These are phyloP conservation scores for Hemileccinum rubropunctum DNA, from an alignment of 768 basidiomycete genomes.

Conservation along the genomic window DNA sequence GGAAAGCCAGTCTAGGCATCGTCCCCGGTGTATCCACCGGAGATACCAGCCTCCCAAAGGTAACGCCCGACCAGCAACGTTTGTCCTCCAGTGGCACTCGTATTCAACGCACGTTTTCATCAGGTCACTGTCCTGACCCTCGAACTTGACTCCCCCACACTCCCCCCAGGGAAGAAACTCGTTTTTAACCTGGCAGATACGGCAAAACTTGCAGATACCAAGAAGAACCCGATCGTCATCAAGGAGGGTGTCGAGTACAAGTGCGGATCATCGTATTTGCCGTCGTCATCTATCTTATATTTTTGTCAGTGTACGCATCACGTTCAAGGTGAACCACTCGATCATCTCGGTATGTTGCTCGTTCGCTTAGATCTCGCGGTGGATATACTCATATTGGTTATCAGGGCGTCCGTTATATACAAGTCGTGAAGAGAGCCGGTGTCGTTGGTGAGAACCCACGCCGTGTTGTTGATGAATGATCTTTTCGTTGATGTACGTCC, in stretches of 20 bases:
- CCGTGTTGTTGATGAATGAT: not conserved
- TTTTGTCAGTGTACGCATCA: constrained; percentile 64
- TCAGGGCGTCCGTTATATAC: constrained; percentile 82
- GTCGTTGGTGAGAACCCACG: constrained; percentile 54
- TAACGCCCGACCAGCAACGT: constrained; percentile 23
- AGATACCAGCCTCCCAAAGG: constrained; percentile 62
- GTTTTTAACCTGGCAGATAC: constrained; percentile 60
- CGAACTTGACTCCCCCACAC: constrained; percentile 74
- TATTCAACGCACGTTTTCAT: constrained; percentile 15
- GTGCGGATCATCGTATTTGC: constrained; percentile 35
- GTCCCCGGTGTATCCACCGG: constrained; percentile 44
- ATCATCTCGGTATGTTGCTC: constrained; percentile 68
- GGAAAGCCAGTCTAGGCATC: constrained; percentile 94
- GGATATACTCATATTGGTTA: constrained; percentile 20
- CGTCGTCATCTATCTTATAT: constrained; percentile 3
- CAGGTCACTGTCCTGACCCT: constrained; percentile 74
- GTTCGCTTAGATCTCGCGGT: not conserved
- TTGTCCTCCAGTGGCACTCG: constrained; percentile 14
- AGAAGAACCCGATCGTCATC: constrained; percentile 76
- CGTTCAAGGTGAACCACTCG: constrained; percentile 84
- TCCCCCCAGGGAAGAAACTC: constrained; percentile 61
- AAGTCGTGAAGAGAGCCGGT: constrained; percentile 80
- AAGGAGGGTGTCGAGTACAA: constrained; percentile 90
- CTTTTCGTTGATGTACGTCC: constrained; percentile 4
- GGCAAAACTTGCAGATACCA: constrained; percentile 47